Evolutionary conservation across 148 eudicot species (phyloP).

Genomic region (Linanthus parryae): DNA sequence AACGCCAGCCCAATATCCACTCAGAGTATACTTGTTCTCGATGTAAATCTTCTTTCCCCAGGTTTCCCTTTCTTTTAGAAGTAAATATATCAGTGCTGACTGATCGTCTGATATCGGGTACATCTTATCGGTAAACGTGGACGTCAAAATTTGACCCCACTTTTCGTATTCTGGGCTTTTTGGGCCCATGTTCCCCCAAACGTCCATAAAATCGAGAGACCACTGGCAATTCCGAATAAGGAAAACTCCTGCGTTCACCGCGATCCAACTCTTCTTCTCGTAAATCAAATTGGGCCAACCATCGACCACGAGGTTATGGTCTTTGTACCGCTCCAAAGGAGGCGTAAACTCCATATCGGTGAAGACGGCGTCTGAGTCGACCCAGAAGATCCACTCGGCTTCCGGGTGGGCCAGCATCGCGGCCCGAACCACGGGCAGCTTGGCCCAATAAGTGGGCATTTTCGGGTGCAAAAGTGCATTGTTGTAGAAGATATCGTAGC

Average conservation of each 20-base stretch:
- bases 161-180: constrained; percentile 38
- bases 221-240: constrained; percentile 85
- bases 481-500: constrained; percentile 29
- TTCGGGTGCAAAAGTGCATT: constrained; percentile 24
- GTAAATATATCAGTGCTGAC: constrained; percentile 54
- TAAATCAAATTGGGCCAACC: constrained; percentile 58
- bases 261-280: constrained; percentile 59
- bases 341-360: constrained; percentile 68
- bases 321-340: constrained; percentile 47
- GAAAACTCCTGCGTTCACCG: constrained; percentile 85
- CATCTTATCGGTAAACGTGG: constrained; percentile 46
- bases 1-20: constrained; percentile 61
- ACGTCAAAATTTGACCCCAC: constrained; percentile 52
- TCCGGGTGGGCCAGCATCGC: constrained; percentile 51
- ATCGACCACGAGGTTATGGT: constrained; percentile 57
- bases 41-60: constrained; percentile 49
- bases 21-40: constrained; percentile 40
- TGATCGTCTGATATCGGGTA: constrained; percentile 77
- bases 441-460: constrained; percentile 35
- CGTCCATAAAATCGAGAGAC: constrained; percentile 69
- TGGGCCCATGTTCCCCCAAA: constrained; percentile 78
- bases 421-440: constrained; percentile 24
- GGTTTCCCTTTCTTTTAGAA: constrained; percentile 43
- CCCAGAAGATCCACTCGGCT: constrained; percentile 46
- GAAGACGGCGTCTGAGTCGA: constrained; percentile 41